Evolutionary conservation across 1,284 basidiomycete genomes (phyloP), one percentile per base, ranked within the genome.

Genomic region (Puccinia coronata): DNA sequence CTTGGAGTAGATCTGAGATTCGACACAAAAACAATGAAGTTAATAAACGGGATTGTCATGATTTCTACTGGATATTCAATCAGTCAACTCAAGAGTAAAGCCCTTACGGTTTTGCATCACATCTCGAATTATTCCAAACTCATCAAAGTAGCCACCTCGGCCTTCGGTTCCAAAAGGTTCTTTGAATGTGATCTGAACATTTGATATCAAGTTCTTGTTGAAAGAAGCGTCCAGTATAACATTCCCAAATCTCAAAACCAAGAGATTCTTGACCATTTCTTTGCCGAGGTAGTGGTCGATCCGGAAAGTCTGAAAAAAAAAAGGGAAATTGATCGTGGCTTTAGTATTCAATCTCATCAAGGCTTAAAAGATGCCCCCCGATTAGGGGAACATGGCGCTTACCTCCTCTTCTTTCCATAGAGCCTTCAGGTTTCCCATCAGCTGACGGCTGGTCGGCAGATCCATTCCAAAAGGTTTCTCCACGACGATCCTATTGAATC

Each of bases 381-480:
- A 12, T 41, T 5, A 12, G 31, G 63, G 16, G 5, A 31, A 0
- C 70, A 53, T 23, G 20, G 0, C 14, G 67, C 84, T 39, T 72
- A 85, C 85, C 84, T 98, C 95, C 65, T 96, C 93, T 87, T 98
- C 95, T 5, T 89, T 89, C 95, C 95, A 98, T 84, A 93, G 91
- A 83, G 91, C 86, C 88, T 95, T 96, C 86, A 98, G 89, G 16
- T 91, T 89, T 53, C 88, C 86, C 83, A 97, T 90, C 83, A 98
- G 91, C 83, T 91, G 89, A 67, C 92, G 90, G 82, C 92, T 93
- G n/a, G 92, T 93, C 0, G 94, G 90, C 81, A 93, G 90, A 85
- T 98, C 95, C 87, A 95, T 96, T 69, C 95, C 95, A 86, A 98
- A 98, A 2, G 95, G 95, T 88, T 98, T 98, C 88, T 98, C 96